Base-by-base conservation (phyloP, 2,329 filamentous ascomycete genomes). In the Aureobasidium sp. region DNA sequence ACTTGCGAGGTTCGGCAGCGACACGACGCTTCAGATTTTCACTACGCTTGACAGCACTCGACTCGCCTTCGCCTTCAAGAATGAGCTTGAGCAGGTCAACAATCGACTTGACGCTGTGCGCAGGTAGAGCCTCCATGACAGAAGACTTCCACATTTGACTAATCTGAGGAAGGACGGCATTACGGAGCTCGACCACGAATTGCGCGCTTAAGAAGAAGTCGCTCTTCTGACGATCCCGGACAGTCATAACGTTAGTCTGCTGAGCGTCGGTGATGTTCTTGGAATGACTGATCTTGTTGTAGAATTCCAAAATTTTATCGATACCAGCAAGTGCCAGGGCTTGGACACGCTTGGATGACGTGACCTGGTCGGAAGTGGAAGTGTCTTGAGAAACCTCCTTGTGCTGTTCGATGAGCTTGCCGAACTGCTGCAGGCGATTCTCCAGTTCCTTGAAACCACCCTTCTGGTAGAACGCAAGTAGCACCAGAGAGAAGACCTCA, bases 301-400 rank as follows among this genome's bases (percentile, higher is more conserved):
- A 96, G 58, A 97, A 81, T 31, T 88, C 85, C 29, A 99, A 79
- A 33, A 97, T 90, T 66, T 92, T 90, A 71, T 89, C 91, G 4
- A 57, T 40, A 19, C 60, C 63, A n/a, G 61, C 29, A 75, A 69
- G 64, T 74, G 60, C 60, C 7, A 61, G 35, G 42, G 47, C 50
- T 23, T 59, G 53, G 15, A 60, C 46, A 13, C 60, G 60, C 11
- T 53, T 60, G 13, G 57, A 62, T 10, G 60, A 60, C 19, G 57
- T 51, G 17, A 60, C 38, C 13, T 33, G 21, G 8, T 60, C 42
- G 29, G 45, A 37, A 19, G 58, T 42, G 23, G 59, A 47, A 15
- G 50, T 51, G 38, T 59, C 54, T 33, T 57, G 77, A 1, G 74
- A 75, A 23, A 49, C 46, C 19, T 54, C 58, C 19, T 47, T 59